Evolutionary conservation across 139 green algal species (phyloP).

Genomic region (Chlorella sorokiniana): DNA sequence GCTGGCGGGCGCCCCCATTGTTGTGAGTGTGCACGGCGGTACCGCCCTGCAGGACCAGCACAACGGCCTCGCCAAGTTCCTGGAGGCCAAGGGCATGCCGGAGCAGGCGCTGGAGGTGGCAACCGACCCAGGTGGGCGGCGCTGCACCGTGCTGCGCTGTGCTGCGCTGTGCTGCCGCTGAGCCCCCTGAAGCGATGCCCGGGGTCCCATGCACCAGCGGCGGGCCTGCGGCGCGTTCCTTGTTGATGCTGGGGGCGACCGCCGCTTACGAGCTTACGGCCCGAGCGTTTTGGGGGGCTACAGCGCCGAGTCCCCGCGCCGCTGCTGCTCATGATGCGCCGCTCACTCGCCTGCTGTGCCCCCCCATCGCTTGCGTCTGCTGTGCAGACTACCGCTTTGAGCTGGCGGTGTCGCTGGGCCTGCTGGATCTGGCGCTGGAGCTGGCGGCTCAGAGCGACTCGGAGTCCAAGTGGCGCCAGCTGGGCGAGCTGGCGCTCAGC

Average conservation of each 20-base stretch:
- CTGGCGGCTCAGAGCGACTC: slow-evolving; percentile 78
- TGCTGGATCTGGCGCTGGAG: slow-evolving; percentile 78
- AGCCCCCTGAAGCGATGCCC: background rate
- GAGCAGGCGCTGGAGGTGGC: slow-evolving; percentile 90
- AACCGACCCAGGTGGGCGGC: slow-evolving; percentile 65
- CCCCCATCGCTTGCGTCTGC: too few species aligned
- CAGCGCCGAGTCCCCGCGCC: too few species aligned
- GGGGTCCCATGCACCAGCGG: too few species aligned
- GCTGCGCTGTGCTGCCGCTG: background rate
- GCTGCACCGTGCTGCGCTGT: background rate
- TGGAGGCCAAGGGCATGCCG: slow-evolving; percentile 87
- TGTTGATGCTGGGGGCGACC: too few species aligned
- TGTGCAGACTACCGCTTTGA: slow-evolving; percentile 94
- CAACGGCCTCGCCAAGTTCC: slow-evolving; percentile 90
- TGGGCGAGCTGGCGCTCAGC: slow-evolving; percentile 88
- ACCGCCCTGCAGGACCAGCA: slow-evolving; percentile 61
- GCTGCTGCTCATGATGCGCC: too few species aligned
- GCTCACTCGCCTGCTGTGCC: too few species aligned
- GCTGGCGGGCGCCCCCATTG: background rate
- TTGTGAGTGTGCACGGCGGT: background rate
- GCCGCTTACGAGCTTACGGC: too few species aligned
- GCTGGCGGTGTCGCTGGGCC: slow-evolving; percentile 85
- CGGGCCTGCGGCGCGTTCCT: too few species aligned
- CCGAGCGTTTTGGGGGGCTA: too few species aligned
- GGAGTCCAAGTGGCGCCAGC: slow-evolving; percentile 93